These are phyloP conservation scores for Septoria linicola DNA, from an alignment of 2,329 filamentous ascomycete species.

Conservation along the genomic window DNA sequence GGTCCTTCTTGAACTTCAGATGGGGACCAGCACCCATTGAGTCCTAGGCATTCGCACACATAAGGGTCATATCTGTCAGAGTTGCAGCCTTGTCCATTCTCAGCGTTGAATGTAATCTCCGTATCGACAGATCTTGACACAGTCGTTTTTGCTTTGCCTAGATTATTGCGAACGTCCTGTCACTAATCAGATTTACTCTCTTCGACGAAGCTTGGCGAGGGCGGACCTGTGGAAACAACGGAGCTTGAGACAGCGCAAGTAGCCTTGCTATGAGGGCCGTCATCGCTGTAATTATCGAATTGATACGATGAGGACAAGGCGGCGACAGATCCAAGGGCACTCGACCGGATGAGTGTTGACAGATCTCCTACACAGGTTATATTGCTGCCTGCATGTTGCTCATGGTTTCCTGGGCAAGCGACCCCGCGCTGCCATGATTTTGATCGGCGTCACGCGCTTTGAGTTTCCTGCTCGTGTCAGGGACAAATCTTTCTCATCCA, in stretches of 20 bases:
- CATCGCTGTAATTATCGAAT: not conserved
- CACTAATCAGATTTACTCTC: not conserved
- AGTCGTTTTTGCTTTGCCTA: not conserved
- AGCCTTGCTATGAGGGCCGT: not conserved
- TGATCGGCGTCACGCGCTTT: too few relatives aligned
- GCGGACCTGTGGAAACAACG: slow-evolving; percentile 1
- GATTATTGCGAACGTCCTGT: not conserved
- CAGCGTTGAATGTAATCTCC: slow-evolving; percentile 8
- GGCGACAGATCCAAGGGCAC: too few relatives aligned
- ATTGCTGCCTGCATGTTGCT: too few relatives aligned
- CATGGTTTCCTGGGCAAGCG: too few relatives aligned
- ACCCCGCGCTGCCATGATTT: too few relatives aligned
- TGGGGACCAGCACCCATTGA: slow-evolving; percentile 31
- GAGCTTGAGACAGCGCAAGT: slow-evolving; percentile 4
- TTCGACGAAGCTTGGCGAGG: not conserved
- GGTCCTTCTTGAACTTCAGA: slow-evolving; percentile 25
- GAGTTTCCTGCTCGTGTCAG: too few relatives aligned
- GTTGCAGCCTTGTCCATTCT: slow-evolving; percentile 10
- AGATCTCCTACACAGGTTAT: too few relatives aligned
- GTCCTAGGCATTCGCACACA: slow-evolving; percentile 30
- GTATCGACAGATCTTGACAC: not conserved
- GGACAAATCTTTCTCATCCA: too few relatives aligned
- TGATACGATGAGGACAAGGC: not conserved
- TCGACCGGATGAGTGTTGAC: too few relatives aligned
- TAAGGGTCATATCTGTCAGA: slow-evolving; percentile 30